Conservation (phyloP, 176 grass and related monocot species). For the Triticum urartu region DNA sequence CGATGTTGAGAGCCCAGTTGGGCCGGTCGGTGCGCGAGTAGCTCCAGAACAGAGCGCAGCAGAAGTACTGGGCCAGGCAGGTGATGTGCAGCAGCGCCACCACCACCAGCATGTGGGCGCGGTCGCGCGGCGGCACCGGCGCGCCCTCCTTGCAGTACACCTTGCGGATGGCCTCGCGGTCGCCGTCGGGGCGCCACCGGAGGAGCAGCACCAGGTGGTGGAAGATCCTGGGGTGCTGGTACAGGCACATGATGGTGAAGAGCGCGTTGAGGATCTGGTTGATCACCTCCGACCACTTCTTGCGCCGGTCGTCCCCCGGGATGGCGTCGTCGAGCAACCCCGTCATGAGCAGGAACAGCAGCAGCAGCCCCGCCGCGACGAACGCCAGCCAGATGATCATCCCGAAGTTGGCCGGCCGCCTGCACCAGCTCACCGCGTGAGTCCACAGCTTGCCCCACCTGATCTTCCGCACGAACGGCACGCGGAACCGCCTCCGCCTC, state of each 20-base stretch:
- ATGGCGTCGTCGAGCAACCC: conserved; percentile 70
- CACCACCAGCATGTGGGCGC: conserved; percentile 55
- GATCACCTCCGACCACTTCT: conserved; percentile 73
- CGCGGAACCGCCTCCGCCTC: conserved; percentile 53
- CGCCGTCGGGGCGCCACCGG: conserved; percentile 58
- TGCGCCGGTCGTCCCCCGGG: conserved; percentile 55
- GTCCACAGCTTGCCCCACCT: conserved; percentile 52
- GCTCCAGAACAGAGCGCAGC: conserved; percentile 87
- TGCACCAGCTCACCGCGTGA: conserved; percentile 77
- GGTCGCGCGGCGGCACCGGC: conserved; percentile 48
- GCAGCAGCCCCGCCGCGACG: conserved; percentile 53
- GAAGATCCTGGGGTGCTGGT: conserved; percentile 80
- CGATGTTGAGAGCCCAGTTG: conserved; percentile 68
- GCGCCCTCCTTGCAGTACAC: conserved; percentile 73
- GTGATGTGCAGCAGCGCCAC: conserved; percentile 69
- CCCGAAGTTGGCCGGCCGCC: conserved; percentile 66
- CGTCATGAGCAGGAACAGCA: conserved; percentile 58
- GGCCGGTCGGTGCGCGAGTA: conserved; percentile 53
- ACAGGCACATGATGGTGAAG: conserved; percentile 98
- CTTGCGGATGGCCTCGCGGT: conserved; percentile 46
- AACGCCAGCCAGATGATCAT: conserved; percentile 71
- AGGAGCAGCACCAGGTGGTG: conserved; percentile 77
- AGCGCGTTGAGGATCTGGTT: conserved; percentile 97
- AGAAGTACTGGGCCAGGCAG: conserved; percentile 71
- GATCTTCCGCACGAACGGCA: conserved; percentile 73